phyloP scores from a whole-genome alignment of 306 rosid species.

The Rosa persica region DNA sequence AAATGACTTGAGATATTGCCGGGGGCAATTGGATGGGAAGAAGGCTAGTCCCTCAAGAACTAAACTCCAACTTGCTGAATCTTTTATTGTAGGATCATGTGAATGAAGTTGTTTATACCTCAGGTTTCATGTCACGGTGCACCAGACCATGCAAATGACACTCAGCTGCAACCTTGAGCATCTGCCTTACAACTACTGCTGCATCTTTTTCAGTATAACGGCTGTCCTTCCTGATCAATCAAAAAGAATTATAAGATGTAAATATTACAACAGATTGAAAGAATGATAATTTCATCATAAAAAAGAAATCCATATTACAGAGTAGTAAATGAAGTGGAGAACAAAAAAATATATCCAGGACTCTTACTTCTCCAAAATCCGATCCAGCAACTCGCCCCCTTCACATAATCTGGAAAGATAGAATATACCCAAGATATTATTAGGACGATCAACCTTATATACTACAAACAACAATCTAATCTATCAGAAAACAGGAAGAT shows the following conservation, averaged over 20 bases:
- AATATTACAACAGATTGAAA: constrained; percentile 17
- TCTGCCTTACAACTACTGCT: constrained; percentile 92
- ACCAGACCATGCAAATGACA: constrained; percentile 99
- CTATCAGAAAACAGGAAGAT: constrained; percentile 17
- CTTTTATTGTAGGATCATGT: not conserved
- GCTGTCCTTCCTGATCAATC: constrained; percentile 83
- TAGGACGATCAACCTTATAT: constrained; percentile 8
- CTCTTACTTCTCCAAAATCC: constrained; percentile 92
- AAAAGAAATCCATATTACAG: constrained; percentile 9
- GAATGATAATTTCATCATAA: constrained; percentile 14
- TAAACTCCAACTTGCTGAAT: not conserved
- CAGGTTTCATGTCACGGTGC: constrained; percentile 99
- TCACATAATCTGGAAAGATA: constrained; percentile 75
- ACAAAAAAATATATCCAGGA: constrained; percentile 14
- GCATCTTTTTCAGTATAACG: constrained; percentile 96
- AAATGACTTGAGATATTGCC: constrained; percentile 15
- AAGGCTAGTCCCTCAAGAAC: not conserved
- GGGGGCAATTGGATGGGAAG: not conserved
- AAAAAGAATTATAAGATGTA: constrained; percentile 25
- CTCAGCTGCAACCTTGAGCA: constrained; percentile 98
- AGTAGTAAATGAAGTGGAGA: constrained; percentile 16
- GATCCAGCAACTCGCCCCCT: constrained; percentile 95
- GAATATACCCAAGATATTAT: not conserved
- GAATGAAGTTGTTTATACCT: constrained; percentile 46
- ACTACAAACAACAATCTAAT: not conserved